These are phyloP conservation scores for Brasilioporus rufonigricans DNA, from an alignment of 768 basidiomycete genomes.

Conservation along the genomic window DNA sequence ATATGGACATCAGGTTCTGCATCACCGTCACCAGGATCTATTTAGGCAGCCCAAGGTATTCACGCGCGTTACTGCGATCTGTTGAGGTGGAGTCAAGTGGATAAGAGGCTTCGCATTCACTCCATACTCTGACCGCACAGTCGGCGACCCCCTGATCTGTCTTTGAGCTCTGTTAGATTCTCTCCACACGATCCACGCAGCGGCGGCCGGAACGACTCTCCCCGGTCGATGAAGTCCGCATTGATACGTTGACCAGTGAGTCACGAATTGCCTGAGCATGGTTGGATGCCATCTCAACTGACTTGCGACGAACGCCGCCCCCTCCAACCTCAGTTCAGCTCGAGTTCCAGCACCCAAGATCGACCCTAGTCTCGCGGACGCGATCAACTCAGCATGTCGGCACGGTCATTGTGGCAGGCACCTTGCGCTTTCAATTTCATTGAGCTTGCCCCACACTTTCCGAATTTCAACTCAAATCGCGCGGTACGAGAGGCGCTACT, in stretches of 20 bases:
- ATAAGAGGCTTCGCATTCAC: constrained; percentile 5
- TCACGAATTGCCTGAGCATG: too few species aligned
- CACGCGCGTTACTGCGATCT: not conserved
- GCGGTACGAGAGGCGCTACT: not conserved
- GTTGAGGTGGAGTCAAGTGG: not conserved
- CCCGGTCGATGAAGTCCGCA: not conserved
- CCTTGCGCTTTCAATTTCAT: not conserved
- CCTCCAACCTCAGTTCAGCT: not conserved
- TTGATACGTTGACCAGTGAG: not conserved
- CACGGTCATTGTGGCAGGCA: not conserved
- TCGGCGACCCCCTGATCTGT: not conserved
- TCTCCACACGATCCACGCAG: not conserved
- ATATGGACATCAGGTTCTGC: not conserved
- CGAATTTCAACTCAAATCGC: not conserved
- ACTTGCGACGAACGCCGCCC: not conserved
- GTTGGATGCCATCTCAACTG: not conserved
- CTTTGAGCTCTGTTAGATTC: not conserved
- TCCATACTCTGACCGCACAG: not conserved
- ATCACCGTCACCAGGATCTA: not conserved
- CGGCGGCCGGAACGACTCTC: not conserved
- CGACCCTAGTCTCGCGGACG: not conserved
- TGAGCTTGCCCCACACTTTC: not conserved
- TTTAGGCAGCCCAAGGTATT: constrained; percentile 4
- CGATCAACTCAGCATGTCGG: not conserved
- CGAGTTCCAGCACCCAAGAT: not conserved